Base-by-base conservation (phyloP, 2,329 filamentous ascomycete genomes). In the Cadophora sp. region DNA sequence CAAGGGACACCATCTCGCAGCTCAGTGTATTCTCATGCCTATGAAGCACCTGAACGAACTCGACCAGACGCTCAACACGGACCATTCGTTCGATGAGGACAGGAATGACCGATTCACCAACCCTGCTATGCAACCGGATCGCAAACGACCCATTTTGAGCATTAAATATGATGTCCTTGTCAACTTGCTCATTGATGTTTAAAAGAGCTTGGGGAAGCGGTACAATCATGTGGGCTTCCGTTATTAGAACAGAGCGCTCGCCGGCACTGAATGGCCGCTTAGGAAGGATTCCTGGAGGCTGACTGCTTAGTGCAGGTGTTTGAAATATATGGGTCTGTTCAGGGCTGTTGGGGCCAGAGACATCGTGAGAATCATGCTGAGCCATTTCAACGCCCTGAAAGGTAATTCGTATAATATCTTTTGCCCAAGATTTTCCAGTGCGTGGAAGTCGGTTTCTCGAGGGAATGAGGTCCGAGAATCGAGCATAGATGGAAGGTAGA, bases 21-120 rank as follows among this genome's bases (percentile, higher is more conserved):
- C 81, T 80, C 43, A 91, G 84, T 61, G 84, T 82, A 18, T 82
- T 82, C 56, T 82, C 81, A 71, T 86, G 82, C 69, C 82, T 81
- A 64, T 87, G 82, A 69, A 94, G 85, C 1, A 89, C 87, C 53
- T 88, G 85, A 30, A 93, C 82, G 73, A 92, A 92, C 51, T 85
- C 85, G 47, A 93, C 88, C 33, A 96, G 83, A 22, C 90, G 86
- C 73, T 91, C 87, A 66, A 96, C 89, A 84, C 60, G 84, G 81
- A 68, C 83, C 81, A 74, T 59, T 22, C 72, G 72, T 47, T 77
- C 73, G n/a, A 72, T 68, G 5, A 78, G 71, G 27, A 62, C 60
- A 11, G 72, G 62, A 43, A 78, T 72, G 43, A 76, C 62, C 8
- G 74, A 67, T 59, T 74, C 73, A 16, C 77, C 77, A 50, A 78